A percentile compares a stretch with the other conserved stretches of the same genome.
Evolutionary conservation across 1,284 basidiomycete genomes (phyloP).

Genomic region (Boletellus sp.): DNA sequence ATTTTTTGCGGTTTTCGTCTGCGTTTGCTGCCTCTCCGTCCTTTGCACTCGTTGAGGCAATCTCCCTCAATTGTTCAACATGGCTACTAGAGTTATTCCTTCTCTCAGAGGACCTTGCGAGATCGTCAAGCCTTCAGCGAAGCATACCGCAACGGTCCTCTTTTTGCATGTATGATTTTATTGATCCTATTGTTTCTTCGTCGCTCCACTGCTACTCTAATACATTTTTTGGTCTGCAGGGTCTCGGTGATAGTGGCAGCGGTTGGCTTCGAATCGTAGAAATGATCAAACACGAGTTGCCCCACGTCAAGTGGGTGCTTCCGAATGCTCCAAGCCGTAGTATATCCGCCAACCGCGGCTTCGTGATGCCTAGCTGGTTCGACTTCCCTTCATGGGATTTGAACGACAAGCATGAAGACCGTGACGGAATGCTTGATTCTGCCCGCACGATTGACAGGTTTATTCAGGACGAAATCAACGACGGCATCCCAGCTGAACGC

Average conservation of each 20-base stretch:
- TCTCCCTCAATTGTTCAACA: conserved; percentile 22
- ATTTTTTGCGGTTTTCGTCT: conserved; percentile 3
- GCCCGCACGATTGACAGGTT: conserved; percentile 62
- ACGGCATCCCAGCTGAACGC: conserved; percentile 62
- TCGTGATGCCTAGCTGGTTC: conserved; percentile 75
- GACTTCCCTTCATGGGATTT: conserved; percentile 72
- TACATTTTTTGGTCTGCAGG: conserved; percentile 38
- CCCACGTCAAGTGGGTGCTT: conserved; percentile 81
- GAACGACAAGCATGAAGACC: conserved; percentile 56
- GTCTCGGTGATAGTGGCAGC: conserved; percentile 70
- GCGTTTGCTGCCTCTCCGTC: not conserved
- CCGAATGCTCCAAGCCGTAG: conserved; percentile 38
- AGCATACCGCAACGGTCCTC: conserved; percentile 85
- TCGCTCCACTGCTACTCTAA: not conserved
- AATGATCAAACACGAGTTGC: conserved; percentile 55
- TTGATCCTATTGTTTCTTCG: conserved; percentile 6
- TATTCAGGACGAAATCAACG: conserved; percentile 71
- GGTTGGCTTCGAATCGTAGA: conserved; percentile 80
- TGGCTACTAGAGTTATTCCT: conserved; percentile 27
- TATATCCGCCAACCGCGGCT: conserved; percentile 65
- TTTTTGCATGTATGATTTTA: conserved; percentile 72
- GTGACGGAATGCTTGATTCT: conserved; percentile 61
- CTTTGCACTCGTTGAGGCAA: not conserved
- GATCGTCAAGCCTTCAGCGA: conserved; percentile 49
- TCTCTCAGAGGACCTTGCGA: conserved; percentile 37